phyloP scores from a whole-genome alignment of 495 filamentous ascomycete species.

The Talaromyces proteolyticus region DNA sequence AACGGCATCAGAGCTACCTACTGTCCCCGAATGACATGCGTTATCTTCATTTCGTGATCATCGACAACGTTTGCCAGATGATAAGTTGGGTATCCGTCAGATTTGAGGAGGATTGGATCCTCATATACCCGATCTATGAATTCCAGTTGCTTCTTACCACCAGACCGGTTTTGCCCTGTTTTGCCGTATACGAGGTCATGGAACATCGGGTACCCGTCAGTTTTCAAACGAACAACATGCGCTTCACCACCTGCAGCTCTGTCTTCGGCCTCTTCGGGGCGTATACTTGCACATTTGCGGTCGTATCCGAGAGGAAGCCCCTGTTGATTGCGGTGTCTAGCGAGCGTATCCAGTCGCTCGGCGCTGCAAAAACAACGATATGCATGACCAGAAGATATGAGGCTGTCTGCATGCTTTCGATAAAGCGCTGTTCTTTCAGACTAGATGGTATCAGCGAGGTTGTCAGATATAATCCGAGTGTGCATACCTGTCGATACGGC shows the following conservation, averaged over 20 bases:
- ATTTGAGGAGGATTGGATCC: conserved; percentile 82
- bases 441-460: conserved; percentile 28
- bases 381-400: conserved; percentile 65
- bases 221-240: conserved; percentile 74
- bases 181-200: conserved; percentile 72
- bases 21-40: conserved; percentile 88
- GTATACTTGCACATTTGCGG: conserved; percentile 64
- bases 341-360: conserved; percentile 60
- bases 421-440: conserved; percentile 79
- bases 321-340: conserved; percentile 48
- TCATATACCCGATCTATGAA: conserved; percentile 49
- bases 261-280: conserved; percentile 59
- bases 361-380: conserved; percentile 92
- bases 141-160: conserved; percentile 25
- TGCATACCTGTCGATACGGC: conserved; percentile 74
- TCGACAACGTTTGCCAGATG: conserved; percentile 97
- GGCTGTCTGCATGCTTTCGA: conserved; percentile 58
- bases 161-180: conserved; percentile 42
- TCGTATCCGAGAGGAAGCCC: conserved; percentile 70
- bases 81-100: conserved; percentile 88
- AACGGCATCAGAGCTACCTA: conserved; percentile 28
- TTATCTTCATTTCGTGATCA: conserved; percentile 90
- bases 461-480: neutral
- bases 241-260: conserved; percentile 59
- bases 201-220: conserved; percentile 53